Base-by-base conservation (phyloP, 2,329 filamentous ascomycete species). In the Fusarium cicatricum region DNA sequence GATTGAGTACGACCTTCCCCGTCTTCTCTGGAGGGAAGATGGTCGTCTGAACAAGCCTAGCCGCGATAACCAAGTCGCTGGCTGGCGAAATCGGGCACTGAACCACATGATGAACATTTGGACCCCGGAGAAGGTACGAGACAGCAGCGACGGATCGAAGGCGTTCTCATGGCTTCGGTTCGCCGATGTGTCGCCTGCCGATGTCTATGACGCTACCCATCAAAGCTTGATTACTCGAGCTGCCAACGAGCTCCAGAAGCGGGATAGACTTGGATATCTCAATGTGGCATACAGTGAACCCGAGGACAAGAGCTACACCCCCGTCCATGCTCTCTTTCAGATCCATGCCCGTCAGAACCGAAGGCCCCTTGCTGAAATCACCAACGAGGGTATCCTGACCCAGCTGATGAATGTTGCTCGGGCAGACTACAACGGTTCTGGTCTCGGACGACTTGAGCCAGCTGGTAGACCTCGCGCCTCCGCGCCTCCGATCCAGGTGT, bases 141-240 rank as follows among this genome's bases (percentile, higher is more conserved):
- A 85, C 41, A 91, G 86, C 62, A 75, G 82, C 11, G 78, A 82
- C 17, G 82, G 83, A 1, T 80, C 83, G 43, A 84, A 86, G 12
- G 83, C 87, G 2, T 98, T 98, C 74, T 94, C 93, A 0, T 99
- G 92, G 87, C 81, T 98, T 55, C 88, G 92, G 5, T 97, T 99
- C 68, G 85, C 90, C 4, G 91, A 97, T 66, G 80, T 83, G 1
- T 95, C 92, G 12, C 79, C 88, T 2, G 81, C 82, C 10, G 93
- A 98, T 60, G 87, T 86, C 2, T 90, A 89, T 53, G 80, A 82
- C 49, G 83, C 87, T 28, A 89, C 90, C 4, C 89, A 88, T 65
- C 80, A 83, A 47, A 87, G 88, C 55, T 65, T 96, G 2, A 91
- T 96, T 65, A 81, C 90, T 48, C 90, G 93, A 33, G 90, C 91